Base-by-base conservation (phyloP, 2,329 filamentous ascomycete species). In the Plectosphaerella sp. region DNA sequence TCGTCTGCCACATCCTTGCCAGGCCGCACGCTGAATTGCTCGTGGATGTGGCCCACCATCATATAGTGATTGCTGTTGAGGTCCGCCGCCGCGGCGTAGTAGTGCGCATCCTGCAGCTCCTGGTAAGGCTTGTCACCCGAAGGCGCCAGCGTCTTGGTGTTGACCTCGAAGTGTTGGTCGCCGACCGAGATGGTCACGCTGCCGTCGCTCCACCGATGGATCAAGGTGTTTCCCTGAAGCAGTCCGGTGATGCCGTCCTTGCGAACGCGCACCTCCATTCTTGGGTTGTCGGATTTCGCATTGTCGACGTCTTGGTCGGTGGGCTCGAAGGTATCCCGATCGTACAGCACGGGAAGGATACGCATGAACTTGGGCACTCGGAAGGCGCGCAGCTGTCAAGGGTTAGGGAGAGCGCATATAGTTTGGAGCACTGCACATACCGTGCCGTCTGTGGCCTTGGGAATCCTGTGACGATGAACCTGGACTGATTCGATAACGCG, bases 201-300 rank as follows among this genome's bases (percentile, higher is more conserved):
- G 25, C 89, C 89, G 62, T 93, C 89, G 55, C 85, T 90, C 89
- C 89, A 93, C 59, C 82, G 81, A 63, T 89, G 82, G 28, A 93
- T 72, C 56, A 86, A 80, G 3, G 89, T 82, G 64, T 93, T 93
- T 63, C 88, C 91, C 64, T 88, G 82, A 12, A 91, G 74, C 55
- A 83, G 73, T 47, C 80, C 78, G 1, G 83, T 86, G n/a, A 77
- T 77, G 10, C 83, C 76, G 53, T 89, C 84, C 61, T 79, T 82
- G 50, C 86, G 83, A 70, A 86, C 89, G 55, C 88, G 84, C 47
- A 89, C 77, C 2, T 87, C 85, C 37, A 83, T 82, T 61, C 84
- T 79, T 33, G 87, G 71, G 68, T 82, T 65, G 60, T 82, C 65
- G 69, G 84, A 59, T 45, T 68, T 70, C 47, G 75, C 75, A 57